phyloP scores from a whole-genome alignment of 768 basidiomycete genomes.

The Austroboletus eburneus region DNA sequence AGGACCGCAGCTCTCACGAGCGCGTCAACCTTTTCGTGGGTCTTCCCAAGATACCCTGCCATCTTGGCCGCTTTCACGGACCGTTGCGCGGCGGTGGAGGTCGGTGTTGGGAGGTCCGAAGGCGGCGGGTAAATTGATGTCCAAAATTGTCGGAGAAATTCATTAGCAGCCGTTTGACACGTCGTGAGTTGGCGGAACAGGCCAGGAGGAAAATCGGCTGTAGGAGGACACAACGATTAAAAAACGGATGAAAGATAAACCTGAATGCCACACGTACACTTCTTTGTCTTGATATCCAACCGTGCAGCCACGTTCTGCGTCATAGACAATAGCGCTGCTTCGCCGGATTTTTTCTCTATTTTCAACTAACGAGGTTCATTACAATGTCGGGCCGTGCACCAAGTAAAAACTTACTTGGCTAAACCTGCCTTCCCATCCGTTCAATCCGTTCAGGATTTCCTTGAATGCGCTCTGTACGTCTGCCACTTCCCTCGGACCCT shows the following conservation, averaged over 20 bases:
- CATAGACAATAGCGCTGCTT: slow-evolving; percentile 68
- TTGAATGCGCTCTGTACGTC: slow-evolving; percentile 47
- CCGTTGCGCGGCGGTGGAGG: slow-evolving; percentile 61
- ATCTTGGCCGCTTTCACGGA: slow-evolving; percentile 82
- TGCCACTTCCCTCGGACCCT: slow-evolving; percentile 27
- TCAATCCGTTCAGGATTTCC: slow-evolving; percentile 44
- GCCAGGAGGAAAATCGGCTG: slow-evolving; percentile 77
- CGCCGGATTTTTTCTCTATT: slow-evolving; percentile 63
- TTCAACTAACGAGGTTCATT: slow-evolving; percentile 52
- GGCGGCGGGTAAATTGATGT: slow-evolving; percentile 75
- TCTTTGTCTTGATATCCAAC: slow-evolving; percentile 59
- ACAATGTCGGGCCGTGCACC: neutral
- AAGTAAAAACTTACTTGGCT: slow-evolving; percentile 42
- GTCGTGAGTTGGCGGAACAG: slow-evolving; percentile 82
- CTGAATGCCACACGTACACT: slow-evolving; percentile 42
- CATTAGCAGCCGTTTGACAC: slow-evolving; percentile 90
- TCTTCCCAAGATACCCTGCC: slow-evolving; percentile 76
- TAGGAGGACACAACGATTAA: neutral
- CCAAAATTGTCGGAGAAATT: slow-evolving; percentile 97
- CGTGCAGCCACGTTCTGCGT: slow-evolving; percentile 75
- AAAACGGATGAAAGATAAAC: neutral
- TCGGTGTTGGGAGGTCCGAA: slow-evolving; percentile 49
- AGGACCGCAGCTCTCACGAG: slow-evolving; percentile 61
- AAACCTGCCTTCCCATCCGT: slow-evolving; percentile 56
- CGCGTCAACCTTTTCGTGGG: slow-evolving; percentile 75